Evolutionary conservation across 2,329 filamentous ascomycete genomes (phyloP), one percentile per base, ranked within the genome.

Genomic region (Colletotrichum zoysiae): DNA sequence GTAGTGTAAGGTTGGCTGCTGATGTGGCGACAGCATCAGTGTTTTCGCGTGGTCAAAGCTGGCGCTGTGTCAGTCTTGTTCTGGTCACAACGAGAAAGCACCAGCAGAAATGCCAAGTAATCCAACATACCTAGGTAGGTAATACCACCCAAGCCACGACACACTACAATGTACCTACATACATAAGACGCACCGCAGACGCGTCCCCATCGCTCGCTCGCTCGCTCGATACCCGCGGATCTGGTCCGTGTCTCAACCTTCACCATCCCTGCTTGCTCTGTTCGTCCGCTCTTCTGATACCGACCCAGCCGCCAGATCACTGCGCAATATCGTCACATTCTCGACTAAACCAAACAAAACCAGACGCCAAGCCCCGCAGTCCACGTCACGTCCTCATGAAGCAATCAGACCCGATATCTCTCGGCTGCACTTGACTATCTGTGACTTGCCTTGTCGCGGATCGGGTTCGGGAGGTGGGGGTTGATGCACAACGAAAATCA

Each of bases 241-340:
- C 35, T 51, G 38, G 61, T 56, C 50, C 26, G 50, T 42, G 61
- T 56, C 61, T 64, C 18, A 38, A 44, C n/a, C 33, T 60, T 40
- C 26, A 50, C 50, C n/a, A 7, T 46, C 26, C 35, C n/a, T 64
- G 16, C 57, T 20, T 64, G 16, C 57, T 20, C 35, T 58, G 30
- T 67, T 67, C 56, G 46, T 67, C 67, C 55, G 55, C 55, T 55
- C 62, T 67, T 55, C 30, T 67, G 67, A 66, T 56, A 58, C 67
- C 38, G n/a, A 59, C 35, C 46, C 48, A 60, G 33, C 38, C 48
- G 14, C 46, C 46, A 67, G 44, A 38, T 33, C 64, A 33, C 55
- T 70, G 67, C 44, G 26, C 16, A 35, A 20, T 40, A 42, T 56
- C 46, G 67, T 67, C 56, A 55, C 40, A 44, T 18, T 56, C 5